Conservation (phyloP, 192 early-diverging fungal species). For the Gonapodya prolifera region DNA sequence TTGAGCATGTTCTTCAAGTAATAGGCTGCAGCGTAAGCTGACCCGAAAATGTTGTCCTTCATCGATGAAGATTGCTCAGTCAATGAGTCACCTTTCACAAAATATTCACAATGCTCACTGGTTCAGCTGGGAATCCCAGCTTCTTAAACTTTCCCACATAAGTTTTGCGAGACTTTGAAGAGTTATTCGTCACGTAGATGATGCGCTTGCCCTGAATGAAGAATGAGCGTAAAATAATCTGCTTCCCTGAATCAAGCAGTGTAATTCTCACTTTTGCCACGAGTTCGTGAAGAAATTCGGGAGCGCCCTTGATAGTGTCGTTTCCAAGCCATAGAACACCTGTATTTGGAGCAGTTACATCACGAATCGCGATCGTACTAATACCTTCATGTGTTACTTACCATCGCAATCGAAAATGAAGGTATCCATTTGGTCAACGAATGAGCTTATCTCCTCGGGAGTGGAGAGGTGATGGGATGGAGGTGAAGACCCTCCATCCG, state of each 20-base stretch:
- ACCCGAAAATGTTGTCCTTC: slow-evolving; percentile 85
- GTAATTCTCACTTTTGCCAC: slow-evolving; percentile 38
- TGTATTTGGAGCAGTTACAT: slow-evolving; percentile 12
- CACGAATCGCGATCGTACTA: no score
- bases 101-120: slow-evolving; percentile 27
- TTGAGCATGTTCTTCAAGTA: slow-evolving; percentile 71
- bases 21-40: slow-evolving; percentile 81
- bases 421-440: slow-evolving; percentile 73
- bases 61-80: slow-evolving; percentile 7
- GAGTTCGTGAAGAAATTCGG: slow-evolving; percentile 59
- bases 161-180: slow-evolving; percentile 66
- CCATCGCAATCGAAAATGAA: slow-evolving; percentile 98
- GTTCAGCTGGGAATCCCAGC: slow-evolving; percentile 62
- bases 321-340: slow-evolving; percentile 87
- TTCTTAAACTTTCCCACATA: slow-evolving; percentile 74
- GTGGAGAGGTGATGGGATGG: slow-evolving; percentile 22
- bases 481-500: slow-evolving; percentile 11
- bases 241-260: neutral
- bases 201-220: slow-evolving; percentile 57
- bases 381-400: slow-evolving; percentile 12
- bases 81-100: neutral
- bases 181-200: slow-evolving; percentile 98
- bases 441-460: slow-evolving; percentile 36
- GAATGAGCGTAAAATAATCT: neutral
- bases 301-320: slow-evolving; percentile 49